Base-by-base conservation (phyloP, 257 asterid genomes). In the Solanum pinnatisectum region DNA sequence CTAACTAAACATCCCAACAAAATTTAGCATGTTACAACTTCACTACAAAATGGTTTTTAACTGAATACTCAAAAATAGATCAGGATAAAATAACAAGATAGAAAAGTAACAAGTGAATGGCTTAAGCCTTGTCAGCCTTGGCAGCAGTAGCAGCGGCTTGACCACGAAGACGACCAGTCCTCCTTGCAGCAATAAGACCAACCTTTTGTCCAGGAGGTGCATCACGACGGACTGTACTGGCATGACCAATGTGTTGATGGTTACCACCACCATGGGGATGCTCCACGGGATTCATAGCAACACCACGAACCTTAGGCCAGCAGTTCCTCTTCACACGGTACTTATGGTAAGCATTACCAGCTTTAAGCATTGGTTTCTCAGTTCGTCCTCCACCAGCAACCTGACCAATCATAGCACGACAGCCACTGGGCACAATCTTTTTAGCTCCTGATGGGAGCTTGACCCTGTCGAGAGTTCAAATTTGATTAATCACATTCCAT, bases 261-360 rank as follows among this genome's bases (percentile, higher is more conserved):
- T 92, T 93, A 92, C 95, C 95, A 93, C 94, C 95, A 85, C 95
- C 95, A 88, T 93, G 95, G 13, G 95, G 94, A 93, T 93, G 95
- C 93, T 93, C 95, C 8, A 93, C 95, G 0, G 96, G 96, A 49
- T 92, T 93, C 96, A 93, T 93, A 59, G 96, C 89, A 78, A 87
- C 89, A 87, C 89, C 89, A 82, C 87, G 89, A 35, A 87, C 89
- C 89, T 87, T 87, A 36, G 89, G 89, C 89, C 89, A 87, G 87
- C 89, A 49, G 52, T 87, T 87, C 83, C 89, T 87, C 89, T 87
- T 87, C 68, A 87, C 95, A 37, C 95, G 89, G 88, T 87, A 93
- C 88, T 93, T 93, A 88, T 93, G 94, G 68, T 85, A 85, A 30
- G 87, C 87, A 39, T 85, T 85, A 37, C 81, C 87, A 44, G 87